Evolutionary conservation across 495 filamentous ascomycete species (phyloP).

Genomic region (Aspergillus hancockii): DNA sequence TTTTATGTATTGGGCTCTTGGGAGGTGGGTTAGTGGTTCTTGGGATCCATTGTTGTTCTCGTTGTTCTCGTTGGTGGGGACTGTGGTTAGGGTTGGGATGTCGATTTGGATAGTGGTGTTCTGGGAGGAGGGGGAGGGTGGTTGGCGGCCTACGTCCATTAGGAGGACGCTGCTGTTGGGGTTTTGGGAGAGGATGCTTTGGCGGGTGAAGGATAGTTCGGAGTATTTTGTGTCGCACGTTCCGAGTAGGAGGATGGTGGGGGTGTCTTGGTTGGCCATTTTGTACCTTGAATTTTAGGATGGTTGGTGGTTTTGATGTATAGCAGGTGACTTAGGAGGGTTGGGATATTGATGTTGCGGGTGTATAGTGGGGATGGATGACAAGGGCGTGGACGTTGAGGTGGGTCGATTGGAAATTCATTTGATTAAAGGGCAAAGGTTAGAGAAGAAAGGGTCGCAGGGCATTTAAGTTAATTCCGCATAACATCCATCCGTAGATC

Average conservation of each 20-base stretch:
- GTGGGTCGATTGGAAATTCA: no score
- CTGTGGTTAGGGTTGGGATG: conserved; percentile 20
- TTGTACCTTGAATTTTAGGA: not conserved
- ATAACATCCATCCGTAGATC: no score
- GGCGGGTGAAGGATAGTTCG: conserved; percentile 59
- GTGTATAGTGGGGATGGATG: no score
- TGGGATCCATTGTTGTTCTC: no score
- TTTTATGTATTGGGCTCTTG: conserved; percentile 51
- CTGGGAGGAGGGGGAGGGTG: conserved; percentile 44
- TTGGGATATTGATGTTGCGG: no score
- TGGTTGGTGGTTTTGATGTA: no score
- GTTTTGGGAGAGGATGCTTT: conserved; percentile 36
- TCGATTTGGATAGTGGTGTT: conserved; percentile 43
- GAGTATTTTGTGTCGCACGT: conserved; percentile 69
- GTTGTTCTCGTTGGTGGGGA: no score
- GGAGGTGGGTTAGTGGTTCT: conserved; percentile 25
- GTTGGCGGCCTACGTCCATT: conserved; percentile 57
- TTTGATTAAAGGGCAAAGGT: no score
- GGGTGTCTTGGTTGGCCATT: conserved; percentile 16
- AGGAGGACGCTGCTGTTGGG: conserved; percentile 40
- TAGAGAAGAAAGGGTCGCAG: no score
- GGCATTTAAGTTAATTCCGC: no score
- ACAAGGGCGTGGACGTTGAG: no score
- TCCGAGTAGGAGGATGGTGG: conserved; percentile 60
- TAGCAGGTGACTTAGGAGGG: no score